Evolutionary conservation across 768 basidiomycete genomes (phyloP), one percentile per base, ranked within the genome.

Genomic region (Serendipita sp.): DNA sequence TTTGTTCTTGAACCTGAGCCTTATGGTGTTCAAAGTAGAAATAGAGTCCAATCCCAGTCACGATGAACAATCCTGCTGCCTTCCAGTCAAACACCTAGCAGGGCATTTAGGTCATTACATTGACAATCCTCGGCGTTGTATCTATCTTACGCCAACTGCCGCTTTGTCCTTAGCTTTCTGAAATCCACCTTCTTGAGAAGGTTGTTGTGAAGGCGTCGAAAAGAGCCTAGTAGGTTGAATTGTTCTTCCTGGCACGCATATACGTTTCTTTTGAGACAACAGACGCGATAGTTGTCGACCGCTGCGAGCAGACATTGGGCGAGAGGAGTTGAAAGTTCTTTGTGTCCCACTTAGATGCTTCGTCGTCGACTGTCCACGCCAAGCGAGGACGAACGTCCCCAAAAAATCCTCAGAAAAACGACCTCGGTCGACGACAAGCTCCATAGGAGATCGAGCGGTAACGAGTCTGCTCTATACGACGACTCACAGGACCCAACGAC

Each of bases 21-120:
- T 98, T 98, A 74, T 97, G 93, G 65, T 83, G 77, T 63, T 84
- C 81, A 76, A 99, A 97, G 76, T 98, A 98, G 69, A 81, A 85
- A 71, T 84, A 89, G 16, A 99, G 78, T 2, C 86, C 93, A 10
- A 81, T 76, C 1, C 93, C 93, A 4, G 91, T 86, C 1, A 81
- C 76, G n/a, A 95, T 74, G 73, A 99, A 96, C 24, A 97, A 70
- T 0, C 79, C 84, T 0, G 90, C 94, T 0, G 93, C 85, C 63
- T 78, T 80, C 32, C 92, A 92, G 2, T 92, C 93, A 73, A 97
- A 96, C n/a, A 91, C 89, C 94, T 97, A 69, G 16, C 45, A 37
- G 60, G 56, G 32, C 45, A 58, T 53, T 51, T 38, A 34, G 64
- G 18, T 45, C 13, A 63, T 63, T 16, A 34, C 13, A 34, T 37